Percentiles rank a stretch among this genome's conserved stretches.
Conservation (phyloP, 2,329 filamentous ascomycete genomes). For the Colletotrichum zoysiae region DNA sequence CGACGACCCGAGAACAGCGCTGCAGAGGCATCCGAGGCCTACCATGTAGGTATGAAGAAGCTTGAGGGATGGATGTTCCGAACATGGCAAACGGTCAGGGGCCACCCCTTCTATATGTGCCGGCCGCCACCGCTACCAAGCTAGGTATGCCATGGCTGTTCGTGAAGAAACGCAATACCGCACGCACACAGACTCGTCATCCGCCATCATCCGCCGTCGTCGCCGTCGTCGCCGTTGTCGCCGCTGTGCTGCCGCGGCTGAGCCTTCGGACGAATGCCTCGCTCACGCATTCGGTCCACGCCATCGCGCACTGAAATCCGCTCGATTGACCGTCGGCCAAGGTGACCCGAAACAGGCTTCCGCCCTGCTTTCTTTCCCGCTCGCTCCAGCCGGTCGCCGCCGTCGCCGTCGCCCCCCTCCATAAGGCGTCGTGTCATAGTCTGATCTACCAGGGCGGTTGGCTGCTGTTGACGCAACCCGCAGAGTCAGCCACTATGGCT, state of each 20-base stretch:
- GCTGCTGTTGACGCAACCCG: conserved; percentile 4
- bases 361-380: conserved; percentile 33
- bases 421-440: neutral
- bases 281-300: neutral
- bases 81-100: conserved; percentile 21
- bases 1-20: neutral
- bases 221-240: neutral
- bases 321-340: conserved; percentile 18
- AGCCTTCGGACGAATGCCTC: conserved; percentile 13
- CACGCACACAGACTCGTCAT: neutral
- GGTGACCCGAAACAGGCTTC: conserved; percentile 11
- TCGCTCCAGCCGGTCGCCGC: neutral
- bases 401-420: neutral
- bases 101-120: conserved; percentile 1
- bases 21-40: conserved; percentile 16
- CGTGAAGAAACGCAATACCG: neutral
- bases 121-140: neutral
- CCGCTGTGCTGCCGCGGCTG: neutral
- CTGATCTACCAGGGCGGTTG: neutral
- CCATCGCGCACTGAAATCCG: conserved; percentile 21
- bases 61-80: conserved; percentile 6
- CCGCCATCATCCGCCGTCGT: neutral
- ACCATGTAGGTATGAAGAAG: neutral
- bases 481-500: conserved; percentile 9
- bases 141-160: neutral